Evolutionary conservation across 1,139 yeast genomes (phyloP).

Genomic region (Scheffersomyces illinoinensis): DNA sequence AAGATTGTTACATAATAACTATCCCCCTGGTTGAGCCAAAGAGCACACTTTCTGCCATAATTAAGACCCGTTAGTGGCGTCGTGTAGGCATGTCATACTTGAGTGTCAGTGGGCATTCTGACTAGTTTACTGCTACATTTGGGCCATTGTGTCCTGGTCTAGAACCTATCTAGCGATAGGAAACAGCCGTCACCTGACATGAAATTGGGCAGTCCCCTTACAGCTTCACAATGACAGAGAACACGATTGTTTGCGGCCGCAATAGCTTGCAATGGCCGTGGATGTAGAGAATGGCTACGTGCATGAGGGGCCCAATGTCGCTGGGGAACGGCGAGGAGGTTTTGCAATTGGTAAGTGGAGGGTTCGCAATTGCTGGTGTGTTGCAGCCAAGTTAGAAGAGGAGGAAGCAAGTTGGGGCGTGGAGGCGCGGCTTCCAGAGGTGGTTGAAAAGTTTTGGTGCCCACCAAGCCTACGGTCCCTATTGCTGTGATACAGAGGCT

Average conservation of each 20-base stretch:
- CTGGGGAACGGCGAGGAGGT: neutral
- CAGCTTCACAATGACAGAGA: neutral
- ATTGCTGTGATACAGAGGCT: neutral
- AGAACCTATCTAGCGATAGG: neutral
- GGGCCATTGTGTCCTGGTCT: neutral
- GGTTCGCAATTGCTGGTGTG: neutral
- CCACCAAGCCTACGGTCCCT: neutral
- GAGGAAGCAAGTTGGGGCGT: neutral
- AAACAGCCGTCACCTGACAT: neutral
- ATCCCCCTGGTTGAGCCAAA: neutral
- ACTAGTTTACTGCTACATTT: neutral
- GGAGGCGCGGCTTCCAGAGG: too few species aligned
- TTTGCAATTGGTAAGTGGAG: neutral
- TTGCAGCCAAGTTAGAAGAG: neutral
- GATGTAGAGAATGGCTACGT: neutral
- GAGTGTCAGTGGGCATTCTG: neutral
- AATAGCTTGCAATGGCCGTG: neutral
- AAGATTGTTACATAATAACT: neutral
- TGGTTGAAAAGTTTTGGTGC: neutral
- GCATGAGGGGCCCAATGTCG: neutral
- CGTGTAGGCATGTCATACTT: neutral
- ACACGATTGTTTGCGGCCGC: neutral
- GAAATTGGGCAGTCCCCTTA: neutral
- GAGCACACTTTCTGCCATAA: too few species aligned
- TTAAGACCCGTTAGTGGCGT: neutral